Evolutionary conservation across 257 asterid species (phyloP), one percentile per base, ranked within the genome.

Genomic region (Plectranthus barbatus): DNA sequence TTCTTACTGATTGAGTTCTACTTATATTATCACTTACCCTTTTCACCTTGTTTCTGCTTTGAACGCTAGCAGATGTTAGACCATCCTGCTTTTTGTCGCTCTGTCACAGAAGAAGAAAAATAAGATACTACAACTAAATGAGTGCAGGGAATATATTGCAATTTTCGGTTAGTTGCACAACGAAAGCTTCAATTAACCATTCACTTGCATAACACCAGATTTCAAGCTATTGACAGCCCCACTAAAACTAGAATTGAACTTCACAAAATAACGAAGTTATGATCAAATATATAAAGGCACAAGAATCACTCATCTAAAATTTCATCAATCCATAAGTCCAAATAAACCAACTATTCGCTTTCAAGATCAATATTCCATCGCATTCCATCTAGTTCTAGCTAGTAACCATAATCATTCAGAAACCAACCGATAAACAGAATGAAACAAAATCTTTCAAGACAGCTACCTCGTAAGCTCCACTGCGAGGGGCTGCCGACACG

Each of bases 391-490:
- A 50, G 57, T 29, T n/a, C 24, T 4, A 49, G 15, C 34, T 31
- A 29, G 24, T 7, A 63, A 39, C 44, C 20, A 1, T 5, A 58
- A 7, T 17, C 21, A 68, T 9, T 69, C 60, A 47, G 1, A 36
- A 54, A 19, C n/a, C 23, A 55, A 46, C 18, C 56, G 45, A 24
- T 12, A 24, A 33, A 62, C 1, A 7, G 9, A 9, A 39, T 1
- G n/a, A 59, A 44, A 56, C 40, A 64, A 21, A 53, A 13, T 48
- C 3, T 34, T 9, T 31, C 13, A 47, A 54, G 60, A 66, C 6
- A 8, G 52, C 67, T 61, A 88, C 96, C 94, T 81, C 86, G 53
- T 64, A 69, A 77, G 67, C 72, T 41, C 75, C 75, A 48, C 67
- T 58, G 34, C 68, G 56, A 59, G 60, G 78, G 10, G 76, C 81